A percentile compares a stretch with the other conserved stretches of the same genome.
Conservation (phyloP, 164 flowering plant species). For the Umbilicus rupestris region DNA sequence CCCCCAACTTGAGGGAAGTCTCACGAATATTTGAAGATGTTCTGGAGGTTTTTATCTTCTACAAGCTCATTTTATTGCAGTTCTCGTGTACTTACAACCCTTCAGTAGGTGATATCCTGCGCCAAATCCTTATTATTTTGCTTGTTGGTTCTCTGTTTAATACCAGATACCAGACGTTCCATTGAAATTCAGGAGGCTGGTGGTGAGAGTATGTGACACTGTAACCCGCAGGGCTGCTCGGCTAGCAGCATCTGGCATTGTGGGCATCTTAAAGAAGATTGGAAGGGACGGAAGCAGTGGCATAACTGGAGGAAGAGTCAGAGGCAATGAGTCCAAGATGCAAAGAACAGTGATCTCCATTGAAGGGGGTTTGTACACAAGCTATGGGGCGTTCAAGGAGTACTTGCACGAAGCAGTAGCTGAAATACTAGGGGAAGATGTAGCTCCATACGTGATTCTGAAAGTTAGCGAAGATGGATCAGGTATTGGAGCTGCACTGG, state of each 20-base stretch:
- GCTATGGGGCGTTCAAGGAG: constrained; percentile 59
- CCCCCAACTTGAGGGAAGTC: constrained; percentile 65
- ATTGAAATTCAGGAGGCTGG: constrained; percentile 55
- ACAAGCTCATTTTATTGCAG: background rate
- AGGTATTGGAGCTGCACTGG: constrained; percentile 83
- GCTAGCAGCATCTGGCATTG: constrained; percentile 92
- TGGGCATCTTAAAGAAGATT: constrained; percentile 84
- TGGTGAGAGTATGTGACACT: constrained; percentile 72
- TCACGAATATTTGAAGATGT: constrained; percentile 49
- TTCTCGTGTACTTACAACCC: background rate
- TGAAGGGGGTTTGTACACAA: constrained; percentile 67
- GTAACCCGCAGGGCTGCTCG: constrained; percentile 90
- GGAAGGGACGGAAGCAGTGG: constrained; percentile 89
- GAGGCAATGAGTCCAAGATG: constrained; percentile 30
- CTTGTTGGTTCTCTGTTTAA: background rate
- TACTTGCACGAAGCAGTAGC: constrained; percentile 64
- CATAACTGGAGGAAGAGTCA: constrained; percentile 38
- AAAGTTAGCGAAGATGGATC: constrained; percentile 73
- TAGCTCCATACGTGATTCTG: constrained; percentile 57
- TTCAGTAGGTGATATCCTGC: background rate
- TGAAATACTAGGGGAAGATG: constrained; percentile 77
- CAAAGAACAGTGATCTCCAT: constrained; percentile 77
- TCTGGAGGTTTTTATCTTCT: constrained; percentile 35
- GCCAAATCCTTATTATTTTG: background rate
- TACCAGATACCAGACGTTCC: constrained; percentile 59